phyloP scores from a whole-genome alignment of 2,329 filamentous ascomycete genomes.

The Drechmeria coniospora region DNA sequence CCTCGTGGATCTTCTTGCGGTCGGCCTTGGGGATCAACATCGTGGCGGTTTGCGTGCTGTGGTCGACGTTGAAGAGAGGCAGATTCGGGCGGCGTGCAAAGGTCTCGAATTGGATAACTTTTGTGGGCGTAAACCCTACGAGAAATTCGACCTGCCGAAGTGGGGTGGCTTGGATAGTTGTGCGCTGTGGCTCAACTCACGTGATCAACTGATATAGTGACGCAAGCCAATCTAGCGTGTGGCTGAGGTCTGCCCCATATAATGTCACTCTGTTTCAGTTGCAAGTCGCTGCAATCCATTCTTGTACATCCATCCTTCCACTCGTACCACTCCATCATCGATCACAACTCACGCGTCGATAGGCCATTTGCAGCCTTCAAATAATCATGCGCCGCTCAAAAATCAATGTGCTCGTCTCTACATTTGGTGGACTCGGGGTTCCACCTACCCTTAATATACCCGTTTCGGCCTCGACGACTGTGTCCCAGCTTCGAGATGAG shows the following conservation, averaged over 20 bases:
- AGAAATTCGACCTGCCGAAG: conserved; percentile 19
- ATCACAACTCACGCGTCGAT: too few species aligned
- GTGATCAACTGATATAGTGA: conserved; percentile 15
- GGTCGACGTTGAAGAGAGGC: conserved; percentile 35
- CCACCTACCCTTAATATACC: conserved; percentile 74
- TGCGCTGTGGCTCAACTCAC: conserved; percentile 15
- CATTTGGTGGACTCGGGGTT: conserved; percentile 67
- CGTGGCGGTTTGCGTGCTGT: conserved; percentile 40
- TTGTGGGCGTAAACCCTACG: conserved; percentile 30
- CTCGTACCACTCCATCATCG: not conserved
- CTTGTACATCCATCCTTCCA: not conserved
- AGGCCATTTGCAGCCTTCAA: too few species aligned
- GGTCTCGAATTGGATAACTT: conserved; percentile 29
- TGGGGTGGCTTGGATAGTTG: conserved; percentile 14
- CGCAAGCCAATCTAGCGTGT: too few species aligned
- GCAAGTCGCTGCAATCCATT: too few species aligned
- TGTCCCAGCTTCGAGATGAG: conserved; percentile 49
- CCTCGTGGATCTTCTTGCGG: conserved; percentile 99
- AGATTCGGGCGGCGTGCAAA: conserved; percentile 20
- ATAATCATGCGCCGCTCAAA: conserved; percentile 36
- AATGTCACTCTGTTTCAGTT: too few species aligned
- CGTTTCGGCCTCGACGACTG: conserved; percentile 45
- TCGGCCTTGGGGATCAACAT: conserved; percentile 99
- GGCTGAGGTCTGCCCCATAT: too few species aligned
- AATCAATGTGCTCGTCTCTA: conserved; percentile 73